phyloP scores from a whole-genome alignment of 164 flowering plant genomes.

The Berberis thunbergii region DNA sequence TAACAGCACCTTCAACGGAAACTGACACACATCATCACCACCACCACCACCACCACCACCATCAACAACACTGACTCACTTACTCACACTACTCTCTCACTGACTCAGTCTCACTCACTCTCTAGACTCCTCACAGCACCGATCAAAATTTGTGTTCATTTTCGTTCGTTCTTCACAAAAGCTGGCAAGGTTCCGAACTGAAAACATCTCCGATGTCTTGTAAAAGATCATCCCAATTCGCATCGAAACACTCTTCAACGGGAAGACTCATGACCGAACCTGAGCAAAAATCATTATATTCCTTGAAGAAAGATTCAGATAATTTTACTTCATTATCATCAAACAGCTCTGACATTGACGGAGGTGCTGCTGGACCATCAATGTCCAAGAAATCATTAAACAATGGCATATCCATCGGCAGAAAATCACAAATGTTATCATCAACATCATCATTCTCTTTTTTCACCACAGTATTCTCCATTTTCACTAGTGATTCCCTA shows the following conservation, averaged over 20 bases:
- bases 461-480: not conserved
- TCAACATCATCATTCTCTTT: not conserved
- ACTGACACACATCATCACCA: not conserved
- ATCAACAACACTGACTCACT: not conserved
- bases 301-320: slow-evolving; percentile 3
- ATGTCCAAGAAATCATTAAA: slow-evolving; percentile 28
- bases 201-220: slow-evolving; percentile 77
- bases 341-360: slow-evolving; percentile 17
- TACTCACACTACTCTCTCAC: not conserved
- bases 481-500: not conserved
- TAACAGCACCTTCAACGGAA: too few relatives aligned
- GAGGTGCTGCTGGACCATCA: not conserved
- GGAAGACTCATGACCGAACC: slow-evolving; percentile 13
- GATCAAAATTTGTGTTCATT: too few relatives aligned
- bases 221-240: slow-evolving; percentile 28
- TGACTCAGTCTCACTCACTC: too few relatives aligned
- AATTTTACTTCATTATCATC: slow-evolving; percentile 13
- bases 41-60: too few relatives aligned
- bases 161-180: not conserved
- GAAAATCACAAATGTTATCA: slow-evolving; percentile 15
- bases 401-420: slow-evolving; percentile 22
- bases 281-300: slow-evolving; percentile 12
- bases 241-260: slow-evolving; percentile 15
- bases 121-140: not conserved
- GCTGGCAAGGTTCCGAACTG: slow-evolving; percentile 34